These are phyloP conservation scores for Diaporthe batatas DNA, from an alignment of 2,329 filamentous ascomycete genomes.

Conservation along the genomic window DNA sequence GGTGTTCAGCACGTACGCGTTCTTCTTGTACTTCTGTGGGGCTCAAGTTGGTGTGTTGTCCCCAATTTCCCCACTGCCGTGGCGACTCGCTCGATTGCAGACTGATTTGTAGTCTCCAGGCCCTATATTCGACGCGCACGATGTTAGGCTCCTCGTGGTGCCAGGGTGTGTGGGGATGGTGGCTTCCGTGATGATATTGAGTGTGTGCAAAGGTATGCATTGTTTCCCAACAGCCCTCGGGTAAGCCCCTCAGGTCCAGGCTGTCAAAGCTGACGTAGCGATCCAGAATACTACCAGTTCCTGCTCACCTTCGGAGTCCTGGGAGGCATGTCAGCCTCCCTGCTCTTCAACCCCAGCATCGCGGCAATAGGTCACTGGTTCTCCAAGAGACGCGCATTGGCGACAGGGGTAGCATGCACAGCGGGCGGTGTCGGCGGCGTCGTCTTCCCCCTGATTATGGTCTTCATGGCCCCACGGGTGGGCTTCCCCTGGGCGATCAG, in stretches of 20 bases:
- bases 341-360: constrained; percentile 88
- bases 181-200: constrained; percentile 75
- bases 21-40: constrained; percentile 86
- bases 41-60: constrained; percentile 5
- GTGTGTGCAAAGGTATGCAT: constrained; percentile 74
- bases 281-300: constrained; percentile 83
- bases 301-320: constrained; percentile 83
- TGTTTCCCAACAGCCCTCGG: background rate
- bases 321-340: constrained; percentile 78
- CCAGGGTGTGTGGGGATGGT: constrained; percentile 75
- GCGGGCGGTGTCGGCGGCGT: constrained; percentile 80
- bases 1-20: constrained; percentile 89
- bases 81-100: background rate
- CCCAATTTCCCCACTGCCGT: accelerated
- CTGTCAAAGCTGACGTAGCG: accelerated
- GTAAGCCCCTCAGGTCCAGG: background rate
- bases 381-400: constrained; percentile 78
- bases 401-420: constrained; percentile 84
- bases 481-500: constrained; percentile 68
- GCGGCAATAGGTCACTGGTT: constrained; percentile 89
- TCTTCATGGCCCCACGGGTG: constrained; percentile 62
- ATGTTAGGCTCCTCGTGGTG: constrained; percentile 80
- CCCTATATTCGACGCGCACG: constrained; percentile 88
- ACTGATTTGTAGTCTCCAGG: constrained; percentile 76
- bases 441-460: constrained; percentile 70